Base-by-base conservation (phyloP, 192 early-diverging fungal species). In the Chytriomyces sp. region DNA sequence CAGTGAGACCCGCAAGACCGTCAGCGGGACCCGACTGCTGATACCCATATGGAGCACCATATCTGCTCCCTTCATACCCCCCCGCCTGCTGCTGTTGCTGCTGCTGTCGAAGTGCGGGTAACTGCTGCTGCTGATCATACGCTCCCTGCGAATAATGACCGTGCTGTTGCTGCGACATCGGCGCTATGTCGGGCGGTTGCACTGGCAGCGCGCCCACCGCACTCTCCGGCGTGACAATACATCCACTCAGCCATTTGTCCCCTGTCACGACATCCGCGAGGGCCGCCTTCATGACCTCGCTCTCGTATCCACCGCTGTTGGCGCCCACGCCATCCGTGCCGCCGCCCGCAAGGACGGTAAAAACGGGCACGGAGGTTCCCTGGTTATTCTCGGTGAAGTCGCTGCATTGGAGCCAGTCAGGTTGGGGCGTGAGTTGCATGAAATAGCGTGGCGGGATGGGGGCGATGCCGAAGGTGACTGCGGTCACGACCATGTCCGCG, bases 371-470 rank as follows among this genome's bases (percentile, higher is more conserved):
- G 12, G 38, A 49, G 6, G 39, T 65, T 22, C 41, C 63, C 31
- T 65, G 63, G 5, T 38, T 49, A 49, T 41, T 52, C 28, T 65
- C 63, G 10, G 63, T 65, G 28, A 65, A 65, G 28, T 65, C 63
- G 8, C 19, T 28, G 41, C 63, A 65, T 19, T 41, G 49, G 33
- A 65, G 22, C 63, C 63, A 65, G 34, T 65, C 41, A 0, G 41
- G 49, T 5, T 22, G 6, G 38, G 39, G 39, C 22, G 63, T 7
- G 6, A 52, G 28, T 28, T 65, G 63, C 63, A 65, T 65, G 40
- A 49, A 65, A 39, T 49, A 65, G 28, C 63, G 63, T 12, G 63
- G 63, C 14, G 63, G 41, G 8, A 19, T 3, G 17, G 59, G 59
- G 2, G 28, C 17, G 7, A 61, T n/a, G 8, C 59, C 59, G 38